These are phyloP conservation scores for Nicotiana tabacum DNA, from an alignment of 257 asterid genomes.

Conservation along the genomic window DNA sequence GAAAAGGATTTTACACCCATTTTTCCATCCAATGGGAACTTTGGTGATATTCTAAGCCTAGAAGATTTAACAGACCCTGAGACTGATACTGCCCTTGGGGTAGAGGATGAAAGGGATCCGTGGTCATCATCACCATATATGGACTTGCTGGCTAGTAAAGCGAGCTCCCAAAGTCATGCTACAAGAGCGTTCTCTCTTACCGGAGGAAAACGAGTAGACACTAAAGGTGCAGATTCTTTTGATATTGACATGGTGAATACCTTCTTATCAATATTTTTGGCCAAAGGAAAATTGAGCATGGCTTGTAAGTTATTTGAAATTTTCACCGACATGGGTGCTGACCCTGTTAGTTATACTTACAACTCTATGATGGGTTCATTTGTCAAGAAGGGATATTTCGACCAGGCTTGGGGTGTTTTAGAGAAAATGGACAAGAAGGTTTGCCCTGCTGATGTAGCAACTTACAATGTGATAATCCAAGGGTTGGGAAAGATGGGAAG, in stretches of 20 bases:
- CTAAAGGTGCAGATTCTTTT: slow-evolving; percentile 65
- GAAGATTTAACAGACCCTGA: slow-evolving; percentile 18
- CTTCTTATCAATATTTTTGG: slow-evolving; percentile 70
- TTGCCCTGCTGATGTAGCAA: slow-evolving; percentile 72
- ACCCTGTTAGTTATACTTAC: slow-evolving; percentile 73
- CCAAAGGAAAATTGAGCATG: slow-evolving; percentile 83
- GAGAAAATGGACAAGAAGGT: slow-evolving; percentile 63
- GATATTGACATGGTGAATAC: slow-evolving; percentile 88
- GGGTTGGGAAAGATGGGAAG: slow-evolving; percentile 89
- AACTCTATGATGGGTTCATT: slow-evolving; percentile 88
- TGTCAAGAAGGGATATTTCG: slow-evolving; percentile 84
- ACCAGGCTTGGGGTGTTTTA: slow-evolving; percentile 80
- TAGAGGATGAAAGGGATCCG: slow-evolving; percentile 39
- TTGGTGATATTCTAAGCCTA: slow-evolving; percentile 46
- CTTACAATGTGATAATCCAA: slow-evolving; percentile 74
- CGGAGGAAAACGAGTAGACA: slow-evolving; percentile 56
- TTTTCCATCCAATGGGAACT: slow-evolving; percentile 52
- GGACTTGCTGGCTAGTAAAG: slow-evolving; percentile 64
- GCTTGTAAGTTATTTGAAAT: slow-evolving; percentile 91
- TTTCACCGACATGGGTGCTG: slow-evolving; percentile 58
- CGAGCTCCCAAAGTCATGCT: slow-evolving; percentile 20
- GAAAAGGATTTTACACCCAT: slow-evolving; percentile 55
- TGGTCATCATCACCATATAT: slow-evolving; percentile 96
- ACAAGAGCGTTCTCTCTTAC: slow-evolving; percentile 33
- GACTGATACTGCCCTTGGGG: slow-evolving; percentile 13